These are phyloP conservation scores for Zangia roseola DNA, from an alignment of 768 basidiomycete genomes.

Conservation along the genomic window DNA sequence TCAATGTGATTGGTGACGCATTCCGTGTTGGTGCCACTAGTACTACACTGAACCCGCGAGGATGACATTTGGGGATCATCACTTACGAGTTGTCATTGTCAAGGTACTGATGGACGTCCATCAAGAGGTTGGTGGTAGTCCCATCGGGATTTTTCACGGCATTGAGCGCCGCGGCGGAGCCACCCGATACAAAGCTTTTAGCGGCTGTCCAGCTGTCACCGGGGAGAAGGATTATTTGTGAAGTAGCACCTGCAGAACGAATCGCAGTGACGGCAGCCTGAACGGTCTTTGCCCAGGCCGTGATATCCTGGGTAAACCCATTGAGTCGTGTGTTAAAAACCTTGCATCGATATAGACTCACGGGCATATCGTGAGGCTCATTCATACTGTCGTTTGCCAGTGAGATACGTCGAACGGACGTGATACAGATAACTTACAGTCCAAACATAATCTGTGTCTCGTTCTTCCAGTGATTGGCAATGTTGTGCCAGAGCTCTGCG, in stretches of 20 bases:
- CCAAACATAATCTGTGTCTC: slow-evolving; percentile 47
- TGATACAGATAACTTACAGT: slow-evolving; percentile 34
- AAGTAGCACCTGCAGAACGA: slow-evolving; percentile 47
- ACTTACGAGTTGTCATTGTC: slow-evolving; percentile 51
- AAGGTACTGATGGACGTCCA: slow-evolving; percentile 66
- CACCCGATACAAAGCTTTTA: slow-evolving; percentile 47
- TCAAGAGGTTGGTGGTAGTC: slow-evolving; percentile 43
- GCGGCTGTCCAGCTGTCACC: slow-evolving; percentile 60
- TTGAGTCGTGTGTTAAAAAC: not conserved
- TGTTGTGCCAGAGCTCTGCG: slow-evolving; percentile 49
- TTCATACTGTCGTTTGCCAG: slow-evolving; percentile 51
- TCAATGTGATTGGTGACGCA: slow-evolving; percentile 58
- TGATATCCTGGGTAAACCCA: slow-evolving; percentile 30
- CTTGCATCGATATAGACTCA: not conserved
- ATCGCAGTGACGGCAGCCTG: slow-evolving; percentile 65
- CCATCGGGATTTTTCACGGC: slow-evolving; percentile 48
- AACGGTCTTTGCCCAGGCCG: slow-evolving; percentile 46
- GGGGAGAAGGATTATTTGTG: slow-evolving; percentile 57
- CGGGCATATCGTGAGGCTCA: slow-evolving; percentile 58
- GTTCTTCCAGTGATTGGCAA: slow-evolving; percentile 49
- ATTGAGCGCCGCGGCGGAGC: slow-evolving; percentile 47
- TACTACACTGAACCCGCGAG: not conserved
- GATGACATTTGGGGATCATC: not conserved
- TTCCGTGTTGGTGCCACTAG: slow-evolving; percentile 39
- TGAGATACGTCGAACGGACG: not conserved